Base-by-base conservation (phyloP, 495 filamentous ascomycete genomes). In the Aspergillus saccharolyticus region DNA sequence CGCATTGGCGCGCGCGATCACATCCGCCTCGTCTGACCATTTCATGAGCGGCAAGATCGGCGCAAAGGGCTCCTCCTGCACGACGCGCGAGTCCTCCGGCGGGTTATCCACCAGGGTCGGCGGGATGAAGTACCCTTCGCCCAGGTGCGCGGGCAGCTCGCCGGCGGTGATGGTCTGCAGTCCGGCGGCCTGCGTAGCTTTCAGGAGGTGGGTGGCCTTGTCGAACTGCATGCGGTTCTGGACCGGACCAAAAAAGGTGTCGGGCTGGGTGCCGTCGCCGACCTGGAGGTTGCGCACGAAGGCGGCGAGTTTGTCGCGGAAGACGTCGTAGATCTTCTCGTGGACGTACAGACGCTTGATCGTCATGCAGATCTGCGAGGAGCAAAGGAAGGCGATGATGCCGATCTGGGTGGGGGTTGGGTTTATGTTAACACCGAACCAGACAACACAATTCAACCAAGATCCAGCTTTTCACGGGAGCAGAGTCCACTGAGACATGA, bases 281-380 rank as follows among this genome's bases (percentile, higher is more conserved):
- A 79, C 66, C 19, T 68, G 66, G 60, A 79, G 75, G 44, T 42
- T 58, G 63, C 80, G 74, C 2, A 83, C 78, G 66, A 80, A 80
- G n/a, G 76, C 63, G 19, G 83, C 74, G 57, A 87, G 71, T 19
- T 70, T 67, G 16, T 74, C 65, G 8, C 84, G 70, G 71, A 89
- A 87, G 39, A 70, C 65, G 44, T 83, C 76, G 72, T 87, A 88
- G 60, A 87, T 83, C 19, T 66, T 69, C 62, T 86, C 78, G 71
- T 89, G 85, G 43, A 89, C 78, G 65, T 87, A 87, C 59, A 89
- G 72, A 7, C 85, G 78, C 70, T 87, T 88, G 17, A 78, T 76
- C 21, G 75, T 77, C 43, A 83, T 74, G 69, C 82, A 84, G 33
- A 83, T 67, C 48, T 74, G 69, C 46, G 58, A 56, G 20, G 59